These are phyloP conservation scores for Biscogniauxia mediterranea DNA, from an alignment of 2,329 filamentous ascomycete genomes.

Conservation along the genomic window DNA sequence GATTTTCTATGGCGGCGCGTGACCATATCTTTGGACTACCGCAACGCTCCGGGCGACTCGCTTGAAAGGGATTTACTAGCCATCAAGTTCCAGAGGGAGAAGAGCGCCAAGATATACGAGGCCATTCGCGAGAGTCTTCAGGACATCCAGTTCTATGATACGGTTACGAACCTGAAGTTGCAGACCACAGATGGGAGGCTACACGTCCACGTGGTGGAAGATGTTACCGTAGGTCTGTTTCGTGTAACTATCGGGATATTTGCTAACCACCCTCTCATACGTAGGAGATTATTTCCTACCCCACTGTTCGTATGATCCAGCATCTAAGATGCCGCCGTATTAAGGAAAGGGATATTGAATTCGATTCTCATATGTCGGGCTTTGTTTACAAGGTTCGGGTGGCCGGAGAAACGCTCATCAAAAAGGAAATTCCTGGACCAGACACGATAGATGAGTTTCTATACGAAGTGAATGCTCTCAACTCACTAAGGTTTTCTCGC, in stretches of 20 bases:
- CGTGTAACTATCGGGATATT: constrained; percentile 5
- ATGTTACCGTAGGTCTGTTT: constrained; percentile 66
- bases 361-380: constrained; percentile 91
- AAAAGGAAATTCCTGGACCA: constrained; percentile 96
- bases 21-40: constrained; percentile 92
- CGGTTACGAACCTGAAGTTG: constrained; percentile 92
- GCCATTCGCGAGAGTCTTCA: constrained; percentile 85
- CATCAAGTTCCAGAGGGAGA: constrained; percentile 83
- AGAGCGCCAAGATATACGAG: constrained; percentile 90
- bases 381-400: constrained; percentile 93
- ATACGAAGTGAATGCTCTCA: constrained; percentile 95
- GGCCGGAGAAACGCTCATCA: constrained; percentile 71
- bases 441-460: constrained; percentile 95
- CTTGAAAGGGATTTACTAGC: constrained; percentile 79
- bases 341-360: constrained; percentile 72
- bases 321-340: constrained; percentile 68
- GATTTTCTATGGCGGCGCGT: constrained; percentile 80
- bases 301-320: constrained; percentile 67
- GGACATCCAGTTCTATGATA: constrained; percentile 96
- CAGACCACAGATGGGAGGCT: constrained; percentile 84
- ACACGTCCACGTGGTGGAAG: constrained; percentile 97
- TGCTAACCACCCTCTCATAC: background rate
- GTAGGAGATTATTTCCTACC: constrained; percentile 84
- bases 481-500: constrained; percentile 66
- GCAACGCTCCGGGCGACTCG: constrained; percentile 73